Conservation (phyloP, 768 basidiomycete species). For the Leccinum disarticulatum region DNA sequence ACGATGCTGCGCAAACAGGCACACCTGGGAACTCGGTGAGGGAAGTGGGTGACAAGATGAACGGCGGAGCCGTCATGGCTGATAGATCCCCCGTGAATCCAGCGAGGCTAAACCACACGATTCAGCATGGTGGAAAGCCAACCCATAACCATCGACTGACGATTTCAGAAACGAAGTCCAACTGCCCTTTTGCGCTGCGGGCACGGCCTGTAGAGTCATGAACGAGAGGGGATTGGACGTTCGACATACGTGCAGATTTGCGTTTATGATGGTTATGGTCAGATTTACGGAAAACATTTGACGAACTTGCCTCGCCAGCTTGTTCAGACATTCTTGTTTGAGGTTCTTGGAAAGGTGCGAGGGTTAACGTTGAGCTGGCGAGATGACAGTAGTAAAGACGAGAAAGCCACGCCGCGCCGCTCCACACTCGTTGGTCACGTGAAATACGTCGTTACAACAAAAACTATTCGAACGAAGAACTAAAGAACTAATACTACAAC, state of each 20-base stretch:
- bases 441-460: constrained; percentile 7
- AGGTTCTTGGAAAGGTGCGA: not conserved
- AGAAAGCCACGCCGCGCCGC: not conserved
- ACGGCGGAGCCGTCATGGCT: constrained; percentile 80
- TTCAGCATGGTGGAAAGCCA: constrained; percentile 4
- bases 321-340: constrained; percentile 36
- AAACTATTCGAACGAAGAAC: constrained; percentile 7
- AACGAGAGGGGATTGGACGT: constrained; percentile 20
- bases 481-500: constrained; percentile 45
- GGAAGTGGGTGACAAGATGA: constrained; percentile 89
- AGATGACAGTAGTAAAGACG: constrained; percentile 15
- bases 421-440: constrained; percentile 21
- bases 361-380: constrained; percentile 10
- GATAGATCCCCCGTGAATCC: constrained; percentile 88
- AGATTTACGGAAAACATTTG: constrained; percentile 24
- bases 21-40: constrained; percentile 89
- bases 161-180: constrained; percentile 93
- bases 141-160: constrained; percentile 43
- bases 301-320: constrained; percentile 41
- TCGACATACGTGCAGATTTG: constrained; percentile 38
- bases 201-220: constrained; percentile 57
- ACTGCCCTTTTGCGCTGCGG: constrained; percentile 77
- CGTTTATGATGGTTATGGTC: constrained; percentile 24
- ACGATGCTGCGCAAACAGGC: constrained; percentile 19
- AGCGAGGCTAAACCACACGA: constrained; percentile 55